These are phyloP conservation scores for Leccinum ochraceum DNA, from an alignment of 768 basidiomycete genomes.

Conservation along the genomic window DNA sequence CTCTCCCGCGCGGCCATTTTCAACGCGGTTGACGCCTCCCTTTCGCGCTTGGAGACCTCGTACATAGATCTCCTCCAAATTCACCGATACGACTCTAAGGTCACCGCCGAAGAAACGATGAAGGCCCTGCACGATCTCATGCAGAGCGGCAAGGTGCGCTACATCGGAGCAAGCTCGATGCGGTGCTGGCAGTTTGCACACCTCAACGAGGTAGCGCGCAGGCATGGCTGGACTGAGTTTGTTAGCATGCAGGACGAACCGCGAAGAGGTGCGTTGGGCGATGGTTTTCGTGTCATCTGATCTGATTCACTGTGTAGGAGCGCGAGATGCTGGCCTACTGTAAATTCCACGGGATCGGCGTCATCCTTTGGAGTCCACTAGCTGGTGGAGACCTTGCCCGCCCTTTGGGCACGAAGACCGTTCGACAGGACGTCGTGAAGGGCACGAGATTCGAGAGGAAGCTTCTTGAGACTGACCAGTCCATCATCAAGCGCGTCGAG, in stretches of 20 bases:
- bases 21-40: constrained; percentile 38
- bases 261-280: constrained; percentile 43
- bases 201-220: constrained; percentile 45
- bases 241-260: constrained; percentile 38
- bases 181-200: constrained; percentile 46
- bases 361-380: constrained; percentile 51
- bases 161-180: constrained; percentile 52
- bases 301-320: constrained; percentile 32
- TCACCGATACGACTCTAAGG: constrained; percentile 41
- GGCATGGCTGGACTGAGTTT: constrained; percentile 52
- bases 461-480: constrained; percentile 29
- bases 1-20: constrained; percentile 40
- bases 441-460: constrained; percentile 28
- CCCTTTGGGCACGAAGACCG: constrained; percentile 32
- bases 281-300: no score
- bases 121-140: constrained; percentile 52
- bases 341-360: constrained; percentile 48
- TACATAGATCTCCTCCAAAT: constrained; percentile 47
- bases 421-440: constrained; percentile 16
- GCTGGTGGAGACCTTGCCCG: constrained; percentile 40
- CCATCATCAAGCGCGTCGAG: constrained; percentile 42
- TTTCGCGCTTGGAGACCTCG: constrained; percentile 37
- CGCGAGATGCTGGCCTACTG: constrained; percentile 47
- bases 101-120: constrained; percentile 48
- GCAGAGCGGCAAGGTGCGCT: constrained; percentile 49